phyloP scores from a whole-genome alignment of 2,329 filamentous ascomycete species.

The Fusarium sp. region DNA sequence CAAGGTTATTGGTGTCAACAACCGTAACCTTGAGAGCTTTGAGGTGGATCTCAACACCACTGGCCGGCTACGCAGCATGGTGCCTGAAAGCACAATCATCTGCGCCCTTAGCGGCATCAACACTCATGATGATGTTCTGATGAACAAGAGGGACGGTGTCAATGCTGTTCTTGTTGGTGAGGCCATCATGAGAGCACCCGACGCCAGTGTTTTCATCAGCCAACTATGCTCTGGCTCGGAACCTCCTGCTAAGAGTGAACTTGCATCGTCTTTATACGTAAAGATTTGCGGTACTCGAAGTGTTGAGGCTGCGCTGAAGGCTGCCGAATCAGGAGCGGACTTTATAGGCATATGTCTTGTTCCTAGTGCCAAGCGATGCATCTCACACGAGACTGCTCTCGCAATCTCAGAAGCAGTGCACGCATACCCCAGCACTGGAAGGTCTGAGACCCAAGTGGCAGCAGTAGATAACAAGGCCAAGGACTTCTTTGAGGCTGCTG shows the following conservation, averaged over 20 bases:
- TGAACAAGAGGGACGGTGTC: constrained; percentile 90
- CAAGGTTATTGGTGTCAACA: constrained; percentile 96
- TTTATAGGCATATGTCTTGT: constrained; percentile 94
- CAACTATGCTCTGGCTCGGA: constrained; percentile 78
- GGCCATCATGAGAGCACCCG: constrained; percentile 90
- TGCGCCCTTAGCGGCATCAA: constrained; percentile 96
- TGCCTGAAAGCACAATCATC: constrained; percentile 86
- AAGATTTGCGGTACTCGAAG: constrained; percentile 96
- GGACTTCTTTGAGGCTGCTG: constrained; percentile 79
- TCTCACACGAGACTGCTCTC: constrained; percentile 81
- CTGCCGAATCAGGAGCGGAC: constrained; percentile 89
- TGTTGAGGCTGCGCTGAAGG: constrained; percentile 81
- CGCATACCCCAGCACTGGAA: constrained; percentile 66
- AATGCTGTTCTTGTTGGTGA: constrained; percentile 95
- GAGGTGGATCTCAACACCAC: constrained; percentile 96
- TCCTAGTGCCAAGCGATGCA: constrained; percentile 81
- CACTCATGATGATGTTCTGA: constrained; percentile 85
- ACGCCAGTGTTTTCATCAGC: constrained; percentile 85
- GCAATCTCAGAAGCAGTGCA: constrained; percentile 86
- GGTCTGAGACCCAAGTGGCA: constrained; percentile 50
- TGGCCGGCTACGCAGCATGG: constrained; percentile 86
- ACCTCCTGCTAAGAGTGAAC: constrained; percentile 52
- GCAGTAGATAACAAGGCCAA: constrained; percentile 56
- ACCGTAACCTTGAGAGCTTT: constrained; percentile 95
- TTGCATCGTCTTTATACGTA: constrained; percentile 71